A percentile compares a stretch with the other conserved stretches of the same genome.
Conservation (phyloP, 495 filamentous ascomycete genomes). For the Xylaria bambusicola region DNA sequence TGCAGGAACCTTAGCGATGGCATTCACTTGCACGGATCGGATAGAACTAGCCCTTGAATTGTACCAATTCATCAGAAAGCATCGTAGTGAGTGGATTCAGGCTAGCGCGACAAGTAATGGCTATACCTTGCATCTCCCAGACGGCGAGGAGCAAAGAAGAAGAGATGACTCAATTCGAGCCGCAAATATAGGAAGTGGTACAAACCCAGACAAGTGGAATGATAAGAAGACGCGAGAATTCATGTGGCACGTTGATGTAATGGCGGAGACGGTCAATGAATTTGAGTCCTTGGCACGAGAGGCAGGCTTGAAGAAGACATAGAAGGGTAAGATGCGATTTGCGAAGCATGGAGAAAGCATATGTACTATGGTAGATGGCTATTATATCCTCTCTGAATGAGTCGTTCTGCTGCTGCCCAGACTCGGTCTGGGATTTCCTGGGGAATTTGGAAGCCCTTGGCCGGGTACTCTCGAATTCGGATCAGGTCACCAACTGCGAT, state of each 20-base stretch:
- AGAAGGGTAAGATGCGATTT: not conserved
- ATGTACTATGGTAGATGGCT: constrained; percentile 33
- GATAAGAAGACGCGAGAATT: constrained; percentile 21
- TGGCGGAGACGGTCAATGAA: constrained; percentile 14
- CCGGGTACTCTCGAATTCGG: constrained; percentile 40
- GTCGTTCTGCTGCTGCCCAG: constrained; percentile 37
- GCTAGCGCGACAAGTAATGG: constrained; percentile 21
- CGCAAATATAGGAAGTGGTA: not conserved
- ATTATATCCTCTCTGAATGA: constrained; percentile 36
- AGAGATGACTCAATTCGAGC: constrained; percentile 20
- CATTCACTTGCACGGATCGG: constrained; percentile 12
- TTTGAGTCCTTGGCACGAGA: constrained; percentile 1
- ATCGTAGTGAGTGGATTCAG: constrained; percentile 21
- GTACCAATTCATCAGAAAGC: constrained; percentile 25
- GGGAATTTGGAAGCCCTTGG: constrained; percentile 37
- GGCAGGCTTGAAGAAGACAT: not conserved
- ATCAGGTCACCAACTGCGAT: constrained; percentile 43
- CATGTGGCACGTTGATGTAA: constrained; percentile 21
- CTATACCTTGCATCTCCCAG: constrained; percentile 25
- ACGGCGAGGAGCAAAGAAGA: constrained; percentile 25
- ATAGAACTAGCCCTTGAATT: constrained; percentile 21
- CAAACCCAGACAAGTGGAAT: constrained; percentile 23
- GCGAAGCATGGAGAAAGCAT: not conserved
- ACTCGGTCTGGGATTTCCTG: constrained; percentile 40
- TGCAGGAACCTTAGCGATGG: constrained; percentile 20